Conservation (phyloP, 257 asterid genomes). For the Penstemon davidsonii region DNA sequence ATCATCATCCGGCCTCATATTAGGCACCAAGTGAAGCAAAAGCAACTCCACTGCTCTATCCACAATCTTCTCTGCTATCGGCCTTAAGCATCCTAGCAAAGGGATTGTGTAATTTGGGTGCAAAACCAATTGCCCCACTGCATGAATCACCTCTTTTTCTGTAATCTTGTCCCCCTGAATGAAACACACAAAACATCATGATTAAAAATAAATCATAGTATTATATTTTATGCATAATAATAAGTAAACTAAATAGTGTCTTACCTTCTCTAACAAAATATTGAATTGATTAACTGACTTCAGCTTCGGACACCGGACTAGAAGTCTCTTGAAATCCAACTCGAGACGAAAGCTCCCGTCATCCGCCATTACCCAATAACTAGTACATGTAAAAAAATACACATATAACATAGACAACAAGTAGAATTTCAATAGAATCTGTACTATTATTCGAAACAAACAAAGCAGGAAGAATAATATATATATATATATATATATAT, state of each 20-base stretch:
- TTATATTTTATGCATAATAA: slow-evolving; percentile 2
- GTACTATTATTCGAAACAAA: too few relatives aligned
- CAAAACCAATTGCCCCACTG: slow-evolving; percentile 63
- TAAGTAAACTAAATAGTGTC: background rate
- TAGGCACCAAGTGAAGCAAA: slow-evolving; percentile 52
- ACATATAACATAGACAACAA: too few relatives aligned
- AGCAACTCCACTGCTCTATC: slow-evolving; percentile 48
- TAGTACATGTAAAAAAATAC: too few relatives aligned
- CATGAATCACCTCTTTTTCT: slow-evolving; percentile 70
- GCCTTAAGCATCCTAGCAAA: slow-evolving; percentile 80
- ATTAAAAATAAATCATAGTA: background rate
- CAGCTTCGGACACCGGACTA: slow-evolving; percentile 61
- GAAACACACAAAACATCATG: slow-evolving; percentile 12
- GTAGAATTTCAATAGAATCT: too few relatives aligned
- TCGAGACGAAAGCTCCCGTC: slow-evolving; percentile 72
- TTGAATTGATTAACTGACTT: slow-evolving; percentile 42
- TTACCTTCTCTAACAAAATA: slow-evolving; percentile 62
- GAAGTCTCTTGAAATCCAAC: slow-evolving; percentile 60
- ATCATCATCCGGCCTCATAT: slow-evolving; percentile 50
- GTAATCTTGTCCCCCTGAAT: slow-evolving; percentile 57
- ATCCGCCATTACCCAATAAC: slow-evolving; percentile 46
- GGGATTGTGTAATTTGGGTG: slow-evolving; percentile 84
- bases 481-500: too few relatives aligned
- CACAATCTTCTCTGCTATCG: slow-evolving; percentile 61
- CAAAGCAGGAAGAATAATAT: too few relatives aligned